phyloP scores from a whole-genome alignment of 345 rosid species.

The Mallotus nudiflorus region DNA sequence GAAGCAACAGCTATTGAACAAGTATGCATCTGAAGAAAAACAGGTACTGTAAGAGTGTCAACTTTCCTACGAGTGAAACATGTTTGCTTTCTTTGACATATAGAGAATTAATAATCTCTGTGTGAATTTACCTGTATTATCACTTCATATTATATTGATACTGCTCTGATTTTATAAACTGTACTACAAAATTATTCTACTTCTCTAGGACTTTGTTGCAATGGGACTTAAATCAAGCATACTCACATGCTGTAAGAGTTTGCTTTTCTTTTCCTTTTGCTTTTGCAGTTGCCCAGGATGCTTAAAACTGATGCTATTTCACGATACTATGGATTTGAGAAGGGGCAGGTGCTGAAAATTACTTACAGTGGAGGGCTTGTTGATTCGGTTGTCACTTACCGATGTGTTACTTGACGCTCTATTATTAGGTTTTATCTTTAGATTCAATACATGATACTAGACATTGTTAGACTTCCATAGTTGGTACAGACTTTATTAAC shows the following conservation, averaged over 20 bases:
- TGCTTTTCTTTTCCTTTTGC: background rate
- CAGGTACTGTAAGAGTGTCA: conserved; percentile 31
- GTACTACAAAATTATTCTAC: background rate
- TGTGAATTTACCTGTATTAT: background rate
- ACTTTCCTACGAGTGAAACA: background rate
- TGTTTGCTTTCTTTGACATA: background rate
- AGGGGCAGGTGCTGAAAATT: conserved; percentile 69
- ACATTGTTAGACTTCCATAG: background rate
- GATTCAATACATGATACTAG: background rate
- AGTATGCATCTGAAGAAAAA: conserved; percentile 32
- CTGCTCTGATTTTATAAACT: background rate
- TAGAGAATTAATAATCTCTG: background rate
- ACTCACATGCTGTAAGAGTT: no score
- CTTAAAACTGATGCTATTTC: conserved; percentile 51
- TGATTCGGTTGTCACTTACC: conserved; percentile 47
- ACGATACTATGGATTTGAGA: conserved; percentile 63
- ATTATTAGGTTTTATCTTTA: background rate
- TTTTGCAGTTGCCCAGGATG: conserved; percentile 65
- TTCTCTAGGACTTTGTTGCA: background rate
- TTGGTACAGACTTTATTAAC: background rate
- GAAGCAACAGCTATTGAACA: conserved; percentile 32
- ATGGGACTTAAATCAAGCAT: background rate
- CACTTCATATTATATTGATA: background rate
- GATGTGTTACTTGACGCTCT: conserved; percentile 37
- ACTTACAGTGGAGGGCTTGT: conserved; percentile 46